Conservation (phyloP, 345 rosid genomes). For the Syzygium oleosum region DNA sequence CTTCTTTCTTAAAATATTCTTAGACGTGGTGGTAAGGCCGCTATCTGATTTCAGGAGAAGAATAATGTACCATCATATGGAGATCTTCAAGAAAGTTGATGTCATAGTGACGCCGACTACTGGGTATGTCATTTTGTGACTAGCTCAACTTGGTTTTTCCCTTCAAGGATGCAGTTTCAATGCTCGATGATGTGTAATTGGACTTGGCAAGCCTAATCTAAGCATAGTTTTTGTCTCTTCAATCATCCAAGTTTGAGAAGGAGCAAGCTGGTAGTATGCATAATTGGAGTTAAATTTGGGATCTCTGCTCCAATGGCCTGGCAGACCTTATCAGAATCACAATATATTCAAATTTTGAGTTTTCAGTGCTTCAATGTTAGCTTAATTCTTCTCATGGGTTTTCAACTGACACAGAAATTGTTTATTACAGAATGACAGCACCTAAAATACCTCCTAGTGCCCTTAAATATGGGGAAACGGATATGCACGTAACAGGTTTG, state of each 20-base stretch:
- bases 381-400: not conserved
- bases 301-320: not conserved
- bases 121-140: slow-evolving; percentile 29
- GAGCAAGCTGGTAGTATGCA: not conserved
- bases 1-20: not conserved
- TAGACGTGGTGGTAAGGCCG: not conserved
- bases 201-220: not conserved
- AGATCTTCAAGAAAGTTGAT: slow-evolving; percentile 76
- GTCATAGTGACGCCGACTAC: slow-evolving; percentile 84
- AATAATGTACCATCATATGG: slow-evolving; percentile 66
- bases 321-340: not conserved
- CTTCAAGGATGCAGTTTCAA: not conserved
- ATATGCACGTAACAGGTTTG: slow-evolving; percentile 62
- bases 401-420: not conserved
- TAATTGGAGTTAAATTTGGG: not conserved
- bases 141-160: not conserved
- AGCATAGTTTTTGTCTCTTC: not conserved
- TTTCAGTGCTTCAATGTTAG: not conserved
- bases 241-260: not conserved
- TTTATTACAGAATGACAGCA: slow-evolving; percentile 64
- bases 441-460: slow-evolving; percentile 65
- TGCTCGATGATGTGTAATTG: not conserved
- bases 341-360: not conserved
- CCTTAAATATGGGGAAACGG: slow-evolving; percentile 67
- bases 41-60: slow-evolving; percentile 47